A percentile compares a stretch with the other conserved stretches of the same genome.
These are phyloP conservation scores for Colletotrichum cuscutae DNA, from an alignment of 2,329 filamentous ascomycete genomes.

Conservation along the genomic window DNA sequence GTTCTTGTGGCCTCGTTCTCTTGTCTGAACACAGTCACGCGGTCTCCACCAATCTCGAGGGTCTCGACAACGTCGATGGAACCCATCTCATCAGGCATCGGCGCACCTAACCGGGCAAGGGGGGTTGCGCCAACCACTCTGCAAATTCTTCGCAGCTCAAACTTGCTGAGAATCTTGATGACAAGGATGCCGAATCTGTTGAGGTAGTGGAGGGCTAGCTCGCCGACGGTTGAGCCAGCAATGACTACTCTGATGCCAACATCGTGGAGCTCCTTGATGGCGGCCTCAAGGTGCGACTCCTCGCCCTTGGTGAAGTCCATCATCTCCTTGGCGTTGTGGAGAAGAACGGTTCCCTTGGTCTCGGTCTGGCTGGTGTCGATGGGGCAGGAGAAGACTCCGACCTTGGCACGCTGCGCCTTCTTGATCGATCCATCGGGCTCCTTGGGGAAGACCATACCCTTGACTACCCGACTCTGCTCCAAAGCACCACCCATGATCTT, in stretches of 20 bases:
- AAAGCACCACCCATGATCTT: slow-evolving; percentile 99
- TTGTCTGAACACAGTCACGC: slow-evolving; percentile 98
- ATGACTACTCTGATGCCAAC: slow-evolving; percentile 92
- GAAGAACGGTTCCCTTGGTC: slow-evolving; percentile 96
- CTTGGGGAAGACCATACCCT: slow-evolving; percentile 98
- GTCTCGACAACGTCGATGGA: slow-evolving; percentile 95
- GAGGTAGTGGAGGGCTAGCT: slow-evolving; percentile 92
- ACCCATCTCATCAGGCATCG: slow-evolving; percentile 99
- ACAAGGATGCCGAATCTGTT: slow-evolving; percentile 96
- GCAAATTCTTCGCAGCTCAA: slow-evolving; percentile 94
- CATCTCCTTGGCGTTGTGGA: slow-evolving; percentile 99
- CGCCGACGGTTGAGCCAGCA: slow-evolving; percentile 92
- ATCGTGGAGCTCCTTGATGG: slow-evolving; percentile 96
- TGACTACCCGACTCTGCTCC: slow-evolving; percentile 93
- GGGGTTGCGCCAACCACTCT: slow-evolving; percentile 96
- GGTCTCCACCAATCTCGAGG: slow-evolving; percentile 95
- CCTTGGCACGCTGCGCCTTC: slow-evolving; percentile 92
- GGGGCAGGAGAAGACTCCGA: slow-evolving; percentile 95
- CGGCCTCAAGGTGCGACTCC: slow-evolving; percentile 87
- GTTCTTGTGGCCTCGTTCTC: slow-evolving; percentile 93
- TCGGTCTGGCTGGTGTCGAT: slow-evolving; percentile 97
- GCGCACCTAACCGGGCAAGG: slow-evolving; percentile 92
- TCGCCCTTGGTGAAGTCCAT: slow-evolving; percentile 98
- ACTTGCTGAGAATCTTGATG: slow-evolving; percentile 98
- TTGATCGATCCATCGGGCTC: slow-evolving; percentile 94